Conservation (phyloP, 257 asterid species). For the Nicotiana benthamiana region DNA sequence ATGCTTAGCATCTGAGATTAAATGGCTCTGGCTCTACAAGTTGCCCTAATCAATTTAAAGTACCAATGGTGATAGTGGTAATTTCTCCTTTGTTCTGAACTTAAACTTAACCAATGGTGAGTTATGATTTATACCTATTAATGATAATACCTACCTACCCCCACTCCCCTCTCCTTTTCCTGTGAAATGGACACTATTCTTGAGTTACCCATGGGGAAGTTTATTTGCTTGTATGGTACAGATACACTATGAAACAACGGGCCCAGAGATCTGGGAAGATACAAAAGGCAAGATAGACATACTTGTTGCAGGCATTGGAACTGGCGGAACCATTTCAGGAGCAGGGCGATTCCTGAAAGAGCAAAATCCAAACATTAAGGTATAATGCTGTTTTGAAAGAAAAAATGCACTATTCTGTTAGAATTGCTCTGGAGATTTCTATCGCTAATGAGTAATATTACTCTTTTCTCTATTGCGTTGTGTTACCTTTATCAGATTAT, state of each 20-base stretch:
- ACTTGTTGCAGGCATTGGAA: conserved; percentile 96
- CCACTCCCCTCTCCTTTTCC: neutral
- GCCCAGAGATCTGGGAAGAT: conserved; percentile 99
- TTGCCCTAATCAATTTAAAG: neutral
- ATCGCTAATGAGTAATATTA: neutral
- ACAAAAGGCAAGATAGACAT: conserved; percentile 92
- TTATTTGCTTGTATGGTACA: conserved; percentile 16
- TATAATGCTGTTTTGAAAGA: conserved; percentile 9
- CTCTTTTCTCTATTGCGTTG: conserved; percentile 10
- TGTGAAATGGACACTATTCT: neutral
- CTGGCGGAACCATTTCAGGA: conserved; percentile 95
- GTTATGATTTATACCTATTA: too few relatives aligned
- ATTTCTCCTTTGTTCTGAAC: neutral
- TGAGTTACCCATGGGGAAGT: neutral
- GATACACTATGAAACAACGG: conserved; percentile 97
- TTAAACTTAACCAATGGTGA: too few relatives aligned
- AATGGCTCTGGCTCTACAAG: neutral
- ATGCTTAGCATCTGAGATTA: neutral
- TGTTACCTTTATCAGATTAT: conserved; percentile 43
- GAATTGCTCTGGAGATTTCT: neutral
- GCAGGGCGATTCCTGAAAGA: conserved; percentile 82
- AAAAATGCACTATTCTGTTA: neutral
- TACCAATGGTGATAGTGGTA: neutral
- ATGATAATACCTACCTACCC: neutral
- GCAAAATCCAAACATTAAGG: conserved; percentile 70